Percentiles rank a stretch among this genome's conserved stretches.
These are phyloP conservation scores for Dactylellina sp. DNA, from an alignment of 2,329 filamentous ascomycete genomes.

Conservation along the genomic window DNA sequence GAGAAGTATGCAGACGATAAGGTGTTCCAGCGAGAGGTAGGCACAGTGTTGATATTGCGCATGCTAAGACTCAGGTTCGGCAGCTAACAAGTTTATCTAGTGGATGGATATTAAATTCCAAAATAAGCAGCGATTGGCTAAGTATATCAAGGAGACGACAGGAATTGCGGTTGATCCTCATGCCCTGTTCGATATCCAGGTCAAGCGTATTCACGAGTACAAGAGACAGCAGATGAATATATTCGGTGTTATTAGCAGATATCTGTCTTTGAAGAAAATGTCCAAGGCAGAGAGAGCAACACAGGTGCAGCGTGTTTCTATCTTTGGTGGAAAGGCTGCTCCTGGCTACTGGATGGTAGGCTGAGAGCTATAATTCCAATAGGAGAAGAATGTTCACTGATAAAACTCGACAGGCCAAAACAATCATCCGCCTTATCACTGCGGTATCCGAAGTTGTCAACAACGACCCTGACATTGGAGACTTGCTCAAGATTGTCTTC, in stretches of 20 bases:
- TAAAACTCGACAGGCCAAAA: conserved; percentile 76
- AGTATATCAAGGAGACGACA: conserved; percentile 86
- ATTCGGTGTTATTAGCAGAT: conserved; percentile 95
- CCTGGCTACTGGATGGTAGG: conserved; percentile 94
- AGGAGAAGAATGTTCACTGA: not conserved
- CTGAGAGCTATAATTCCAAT: not conserved
- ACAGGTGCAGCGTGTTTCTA: conserved; percentile 85
- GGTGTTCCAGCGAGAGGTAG: conserved; percentile 81
- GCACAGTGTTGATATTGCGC: no score
- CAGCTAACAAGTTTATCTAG: no score
- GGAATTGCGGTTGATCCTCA: conserved; percentile 86
- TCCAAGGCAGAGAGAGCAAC: conserved; percentile 86
- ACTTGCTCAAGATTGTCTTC: conserved; percentile 96
- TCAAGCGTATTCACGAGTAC: conserved; percentile 99
- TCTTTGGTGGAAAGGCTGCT: conserved; percentile 97
- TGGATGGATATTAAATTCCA: conserved; percentile 97
- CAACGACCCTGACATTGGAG: conserved; percentile 89
- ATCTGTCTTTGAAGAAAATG: conserved; percentile 88
- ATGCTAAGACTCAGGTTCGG: no score
- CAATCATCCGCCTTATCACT: conserved; percentile 96
- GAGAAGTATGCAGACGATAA: conserved; percentile 87
- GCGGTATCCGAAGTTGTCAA: conserved; percentile 90
- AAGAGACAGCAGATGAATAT: conserved; percentile 99
- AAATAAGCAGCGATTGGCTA: conserved; percentile 92
- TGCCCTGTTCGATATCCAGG: conserved; percentile 93